A percentile compares a stretch with the other conserved stretches of the same genome.
phyloP scores from a whole-genome alignment of 148 eudicot genomes.

The Rhododendron molle region DNA sequence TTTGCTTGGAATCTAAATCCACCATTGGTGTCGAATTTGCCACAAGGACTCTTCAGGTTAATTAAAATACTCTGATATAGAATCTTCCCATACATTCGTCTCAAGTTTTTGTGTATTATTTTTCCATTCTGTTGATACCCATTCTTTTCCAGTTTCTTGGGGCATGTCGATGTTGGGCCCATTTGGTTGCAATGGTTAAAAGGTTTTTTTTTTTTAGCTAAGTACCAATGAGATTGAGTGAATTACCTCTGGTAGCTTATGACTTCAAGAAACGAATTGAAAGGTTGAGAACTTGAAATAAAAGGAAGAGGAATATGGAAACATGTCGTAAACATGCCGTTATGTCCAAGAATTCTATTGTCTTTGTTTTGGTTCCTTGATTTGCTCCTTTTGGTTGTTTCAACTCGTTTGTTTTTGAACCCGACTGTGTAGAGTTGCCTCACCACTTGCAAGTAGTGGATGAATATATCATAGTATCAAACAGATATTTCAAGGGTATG shows the following conservation, averaged over 20 bases:
- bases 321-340: not conserved
- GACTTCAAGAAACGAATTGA: not conserved
- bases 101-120: not conserved
- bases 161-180: not conserved
- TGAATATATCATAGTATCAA: not conserved
- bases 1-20: conserved; percentile 76
- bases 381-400: not conserved
- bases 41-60: conserved; percentile 70
- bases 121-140: not conserved
- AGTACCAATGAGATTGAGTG: not conserved
- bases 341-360: not conserved
- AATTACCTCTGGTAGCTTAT: not conserved
- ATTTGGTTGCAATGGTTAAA: not conserved
- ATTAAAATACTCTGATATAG: not conserved
- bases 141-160: not conserved
- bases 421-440: not conserved
- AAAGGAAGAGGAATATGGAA: not conserved
- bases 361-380: not conserved
- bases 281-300: not conserved
- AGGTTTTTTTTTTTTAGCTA: not conserved
- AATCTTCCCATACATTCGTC: not conserved
- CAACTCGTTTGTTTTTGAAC: not conserved
- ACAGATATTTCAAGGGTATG: not conserved
- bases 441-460: not conserved
- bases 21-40: conserved; percentile 83